Base-by-base conservation (phyloP, 129 eudicot species). In the Logfia minima region DNA sequence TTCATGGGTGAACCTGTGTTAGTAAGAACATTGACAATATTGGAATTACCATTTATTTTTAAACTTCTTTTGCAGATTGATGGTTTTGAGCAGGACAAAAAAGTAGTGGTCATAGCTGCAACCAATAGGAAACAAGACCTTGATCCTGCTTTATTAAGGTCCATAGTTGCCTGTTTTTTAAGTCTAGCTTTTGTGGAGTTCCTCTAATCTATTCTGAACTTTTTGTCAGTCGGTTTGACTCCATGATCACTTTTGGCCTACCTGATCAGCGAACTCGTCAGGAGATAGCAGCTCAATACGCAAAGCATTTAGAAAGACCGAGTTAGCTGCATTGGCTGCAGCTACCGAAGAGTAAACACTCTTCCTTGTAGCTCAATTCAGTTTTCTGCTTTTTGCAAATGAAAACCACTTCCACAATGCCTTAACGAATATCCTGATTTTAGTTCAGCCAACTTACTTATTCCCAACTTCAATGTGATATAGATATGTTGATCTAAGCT, bases 81-180 rank as follows among this genome's bases (percentile, higher is more conserved):
- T 78, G 97, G 97, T 18, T 94, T 94, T 84, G 99, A 94, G 89
- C 99, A 94, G 90, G 99, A 94, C 39, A 94, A 91, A 79, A 91
- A 89, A 86, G 97, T 92, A 48, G 97, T 94, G 37, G 97, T 91
- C 35, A 85, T 94, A 75, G 99, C 99, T 65, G 99, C 99, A 73
- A 94, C 99, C 62, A 94, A 94, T 79, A 86, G 99, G 65, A 94
- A 91, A 77, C 97, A 91, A 76, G 99, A 94, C 68, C 96, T 94
- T 84, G 99, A 94, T 84, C 97, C 99, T 74, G 99, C 99, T 87
- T 83, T 94, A 61, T 80, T 91, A 59, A 94, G 99, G 99, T 94
- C 79, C 29, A 9, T 39, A 32, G 19, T 66, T 45, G 72, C 52
- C 31, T 19, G 66, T 64, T 70, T 70, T 24, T 76, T 22, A 64